phyloP scores from a whole-genome alignment of 768 basidiomycete species.

The Mycena polygramma region DNA sequence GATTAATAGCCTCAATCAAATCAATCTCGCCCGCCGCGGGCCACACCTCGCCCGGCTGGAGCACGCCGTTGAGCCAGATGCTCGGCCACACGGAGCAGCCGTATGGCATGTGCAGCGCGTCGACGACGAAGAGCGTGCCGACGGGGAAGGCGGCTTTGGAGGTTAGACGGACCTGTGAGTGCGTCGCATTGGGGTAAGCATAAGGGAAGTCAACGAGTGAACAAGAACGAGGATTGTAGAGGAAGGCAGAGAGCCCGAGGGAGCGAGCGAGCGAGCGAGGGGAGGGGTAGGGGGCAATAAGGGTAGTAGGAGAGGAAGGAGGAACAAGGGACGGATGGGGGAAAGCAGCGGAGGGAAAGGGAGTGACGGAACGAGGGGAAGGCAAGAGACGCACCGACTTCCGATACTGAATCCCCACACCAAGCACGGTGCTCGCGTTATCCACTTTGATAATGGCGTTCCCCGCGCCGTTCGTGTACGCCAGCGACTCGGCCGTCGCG shows the following conservation, averaged over 20 bases:
- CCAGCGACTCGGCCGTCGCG: slow-evolving; percentile 63
- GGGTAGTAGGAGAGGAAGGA: too few relatives aligned
- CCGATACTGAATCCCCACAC: slow-evolving; percentile 28
- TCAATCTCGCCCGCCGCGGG: slow-evolving; percentile 65
- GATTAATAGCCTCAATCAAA: slow-evolving; percentile 35
- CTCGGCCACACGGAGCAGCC: slow-evolving; percentile 68
- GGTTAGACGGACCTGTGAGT: slow-evolving; percentile 33
- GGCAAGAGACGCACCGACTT: slow-evolving; percentile 29
- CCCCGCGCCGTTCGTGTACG: slow-evolving; percentile 70
- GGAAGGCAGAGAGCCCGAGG: too few relatives aligned
- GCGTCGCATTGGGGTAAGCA: too few relatives aligned
- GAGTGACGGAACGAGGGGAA: too few relatives aligned
- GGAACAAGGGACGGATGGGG: too few relatives aligned
- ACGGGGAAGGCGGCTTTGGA: slow-evolving; percentile 54
- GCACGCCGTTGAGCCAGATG: slow-evolving; percentile 56
- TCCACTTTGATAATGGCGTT: slow-evolving; percentile 83
- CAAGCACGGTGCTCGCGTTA: slow-evolving; percentile 57
- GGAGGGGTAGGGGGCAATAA: too few relatives aligned
- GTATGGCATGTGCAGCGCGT: slow-evolving; percentile 62
- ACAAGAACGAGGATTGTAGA: too few relatives aligned
- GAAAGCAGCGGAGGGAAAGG: too few relatives aligned
- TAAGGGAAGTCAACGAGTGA: too few relatives aligned
- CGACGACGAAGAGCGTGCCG: slow-evolving; percentile 60
- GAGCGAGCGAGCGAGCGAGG: too few relatives aligned
- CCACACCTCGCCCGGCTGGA: slow-evolving; percentile 56